These are phyloP conservation scores for Aspergillus transmontanensis DNA, from an alignment of 2,329 filamentous ascomycete species.

Conservation along the genomic window DNA sequence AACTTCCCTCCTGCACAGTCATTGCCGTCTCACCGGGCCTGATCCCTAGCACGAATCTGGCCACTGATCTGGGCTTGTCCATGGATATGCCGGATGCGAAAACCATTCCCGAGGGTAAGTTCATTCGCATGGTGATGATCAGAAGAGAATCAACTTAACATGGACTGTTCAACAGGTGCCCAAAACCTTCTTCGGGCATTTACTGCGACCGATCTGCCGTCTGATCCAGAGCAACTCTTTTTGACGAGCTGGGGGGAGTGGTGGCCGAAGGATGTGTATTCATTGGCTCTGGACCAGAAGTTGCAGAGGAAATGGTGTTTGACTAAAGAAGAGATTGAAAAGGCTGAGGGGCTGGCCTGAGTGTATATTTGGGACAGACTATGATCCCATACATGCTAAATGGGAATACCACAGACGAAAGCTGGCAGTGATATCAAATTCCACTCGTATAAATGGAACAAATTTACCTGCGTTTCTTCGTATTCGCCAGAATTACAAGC, in stretches of 20 bases:
- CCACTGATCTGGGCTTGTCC: neutral
- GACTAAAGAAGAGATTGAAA: slow-evolving; percentile 27
- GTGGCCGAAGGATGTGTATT: slow-evolving; percentile 30
- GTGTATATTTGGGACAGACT: neutral
- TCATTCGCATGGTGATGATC: neutral
- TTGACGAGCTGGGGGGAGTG: slow-evolving; percentile 34
- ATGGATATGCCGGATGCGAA: neutral
- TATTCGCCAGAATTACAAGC: neutral
- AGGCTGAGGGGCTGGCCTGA: slow-evolving; percentile 14
- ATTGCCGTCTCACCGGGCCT: slow-evolving; percentile 27
- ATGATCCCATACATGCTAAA: neutral
- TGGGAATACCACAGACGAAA: neutral
- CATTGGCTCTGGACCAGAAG: slow-evolving; percentile 20
- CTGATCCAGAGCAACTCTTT: slow-evolving; percentile 28
- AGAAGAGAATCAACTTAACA: neutral
- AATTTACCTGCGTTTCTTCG: too few relatives aligned
- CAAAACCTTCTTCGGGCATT: slow-evolving; percentile 27
- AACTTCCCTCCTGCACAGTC: slow-evolving; percentile 23
- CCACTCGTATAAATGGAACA: too few relatives aligned
- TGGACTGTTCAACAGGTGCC: slow-evolving; percentile 23
- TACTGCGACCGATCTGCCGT: slow-evolving; percentile 19
- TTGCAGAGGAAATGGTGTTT: slow-evolving; percentile 30
- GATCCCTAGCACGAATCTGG: neutral
- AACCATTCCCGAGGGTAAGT: neutral
- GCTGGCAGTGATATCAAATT: too few relatives aligned